phyloP scores from a whole-genome alignment of 768 basidiomycete genomes.

The Paxillus rubicundulus region DNA sequence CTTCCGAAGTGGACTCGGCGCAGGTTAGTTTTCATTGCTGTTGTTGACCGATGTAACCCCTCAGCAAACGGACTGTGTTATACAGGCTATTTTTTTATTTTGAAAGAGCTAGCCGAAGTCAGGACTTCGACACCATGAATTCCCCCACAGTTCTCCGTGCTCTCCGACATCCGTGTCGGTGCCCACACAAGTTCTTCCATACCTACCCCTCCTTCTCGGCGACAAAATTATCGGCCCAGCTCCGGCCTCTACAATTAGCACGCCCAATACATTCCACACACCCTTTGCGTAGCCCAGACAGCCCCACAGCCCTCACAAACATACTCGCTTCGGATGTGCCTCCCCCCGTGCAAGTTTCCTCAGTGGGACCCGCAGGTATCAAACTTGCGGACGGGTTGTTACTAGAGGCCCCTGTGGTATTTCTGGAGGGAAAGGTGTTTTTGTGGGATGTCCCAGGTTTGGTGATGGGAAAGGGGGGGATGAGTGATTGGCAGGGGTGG shows the following conservation, averaged over 20 bases:
- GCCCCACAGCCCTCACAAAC: slow-evolving; percentile 51
- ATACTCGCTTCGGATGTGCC: slow-evolving; percentile 69
- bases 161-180: background rate
- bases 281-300: slow-evolving; percentile 10
- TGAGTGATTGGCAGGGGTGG: slow-evolving; percentile 66
- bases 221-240: background rate
- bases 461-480: background rate
- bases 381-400: slow-evolving; percentile 76
- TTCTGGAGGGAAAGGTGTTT: slow-evolving; percentile 83
- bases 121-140: background rate
- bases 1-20: no score
- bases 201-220: background rate
- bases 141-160: background rate
- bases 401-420: slow-evolving; percentile 74
- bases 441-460: slow-evolving; percentile 78
- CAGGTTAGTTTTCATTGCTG: no score
- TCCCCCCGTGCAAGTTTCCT: slow-evolving; percentile 69
- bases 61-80: no score
- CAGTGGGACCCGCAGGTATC: slow-evolving; percentile 62
- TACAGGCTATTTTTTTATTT: no score
- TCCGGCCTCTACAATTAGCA: background rate
- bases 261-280: slow-evolving; percentile 17
- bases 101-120: no score
- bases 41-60: no score
- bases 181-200: no score